These are phyloP conservation scores for Colletotrichum higginsianum DNA, from an alignment of 2,329 filamentous ascomycete genomes.

Conservation along the genomic window DNA sequence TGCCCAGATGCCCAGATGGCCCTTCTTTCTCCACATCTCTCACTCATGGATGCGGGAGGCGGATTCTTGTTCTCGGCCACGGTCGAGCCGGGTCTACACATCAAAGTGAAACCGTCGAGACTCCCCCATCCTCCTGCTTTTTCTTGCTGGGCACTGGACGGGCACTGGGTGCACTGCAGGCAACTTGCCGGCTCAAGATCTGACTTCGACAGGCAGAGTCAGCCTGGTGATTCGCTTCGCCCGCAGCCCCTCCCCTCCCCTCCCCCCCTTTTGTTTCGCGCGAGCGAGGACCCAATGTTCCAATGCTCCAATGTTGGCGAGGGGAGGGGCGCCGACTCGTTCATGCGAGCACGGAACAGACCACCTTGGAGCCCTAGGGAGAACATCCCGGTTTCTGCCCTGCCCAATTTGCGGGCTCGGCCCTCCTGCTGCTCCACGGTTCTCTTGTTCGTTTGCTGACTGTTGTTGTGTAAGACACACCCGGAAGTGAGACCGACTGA, in stretches of 20 bases:
- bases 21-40: too few relatives aligned
- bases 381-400: background rate
- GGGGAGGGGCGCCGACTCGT: background rate
- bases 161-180: background rate
- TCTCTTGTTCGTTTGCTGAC: background rate
- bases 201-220: background rate
- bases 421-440: background rate
- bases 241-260: background rate
- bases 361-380: background rate
- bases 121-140: too few relatives aligned
- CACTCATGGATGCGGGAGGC: too few relatives aligned
- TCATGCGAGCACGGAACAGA: constrained; percentile 7
- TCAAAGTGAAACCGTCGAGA: background rate
- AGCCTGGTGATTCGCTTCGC: background rate
- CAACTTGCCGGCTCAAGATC: background rate
- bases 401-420: background rate
- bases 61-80: background rate
- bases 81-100: background rate
- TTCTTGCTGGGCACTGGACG: too few relatives aligned
- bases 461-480: background rate
- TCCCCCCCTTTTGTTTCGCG: background rate
- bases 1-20: too few relatives aligned
- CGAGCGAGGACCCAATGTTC: background rate
- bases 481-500: background rate
- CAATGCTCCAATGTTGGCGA: background rate